Evolutionary conservation across 2,329 filamentous ascomycete genomes (phyloP).

Genomic region (Aspergillus sp.): DNA sequence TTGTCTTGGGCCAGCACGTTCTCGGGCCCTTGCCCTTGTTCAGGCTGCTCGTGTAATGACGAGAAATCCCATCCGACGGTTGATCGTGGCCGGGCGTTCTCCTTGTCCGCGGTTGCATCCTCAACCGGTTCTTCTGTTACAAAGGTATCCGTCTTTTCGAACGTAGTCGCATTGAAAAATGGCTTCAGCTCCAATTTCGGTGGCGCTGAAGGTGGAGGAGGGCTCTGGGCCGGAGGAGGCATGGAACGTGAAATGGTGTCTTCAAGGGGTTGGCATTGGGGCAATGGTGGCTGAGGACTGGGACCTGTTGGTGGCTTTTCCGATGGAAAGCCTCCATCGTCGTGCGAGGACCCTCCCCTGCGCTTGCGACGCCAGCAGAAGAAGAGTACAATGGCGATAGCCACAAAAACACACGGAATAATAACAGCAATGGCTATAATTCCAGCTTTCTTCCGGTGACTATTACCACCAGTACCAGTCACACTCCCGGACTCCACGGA

Average conservation of each 20-base stretch:
- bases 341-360: slow-evolving; percentile 11
- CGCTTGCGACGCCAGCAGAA: slow-evolving; percentile 30
- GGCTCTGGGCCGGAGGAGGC: slow-evolving; percentile 16
- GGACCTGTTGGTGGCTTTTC: slow-evolving; percentile 16
- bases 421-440: slow-evolving; percentile 33
- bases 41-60: slow-evolving; percentile 15
- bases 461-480: slow-evolving; percentile 8
- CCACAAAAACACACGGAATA: slow-evolving; percentile 26
- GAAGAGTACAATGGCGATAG: slow-evolving; percentile 24
- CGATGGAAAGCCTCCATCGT: slow-evolving; percentile 17
- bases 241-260: slow-evolving; percentile 14
- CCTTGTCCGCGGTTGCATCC: slow-evolving; percentile 14
- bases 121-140: neutral
- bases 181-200: slow-evolving; percentile 30
- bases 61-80: slow-evolving; percentile 25
- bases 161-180: slow-evolving; percentile 24
- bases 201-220: slow-evolving; percentile 22
- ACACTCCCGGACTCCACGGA: slow-evolving; percentile 10
- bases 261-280: slow-evolving; percentile 21
- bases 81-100: slow-evolving; percentile 21
- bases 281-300: slow-evolving; percentile 8
- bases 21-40: slow-evolving; percentile 15
- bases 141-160: slow-evolving; percentile 14
- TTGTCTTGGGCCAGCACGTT: slow-evolving; percentile 18
- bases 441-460: slow-evolving; percentile 25